Conservation (phyloP, 768 basidiomycete genomes). For the Kwoniella europaea region DNA sequence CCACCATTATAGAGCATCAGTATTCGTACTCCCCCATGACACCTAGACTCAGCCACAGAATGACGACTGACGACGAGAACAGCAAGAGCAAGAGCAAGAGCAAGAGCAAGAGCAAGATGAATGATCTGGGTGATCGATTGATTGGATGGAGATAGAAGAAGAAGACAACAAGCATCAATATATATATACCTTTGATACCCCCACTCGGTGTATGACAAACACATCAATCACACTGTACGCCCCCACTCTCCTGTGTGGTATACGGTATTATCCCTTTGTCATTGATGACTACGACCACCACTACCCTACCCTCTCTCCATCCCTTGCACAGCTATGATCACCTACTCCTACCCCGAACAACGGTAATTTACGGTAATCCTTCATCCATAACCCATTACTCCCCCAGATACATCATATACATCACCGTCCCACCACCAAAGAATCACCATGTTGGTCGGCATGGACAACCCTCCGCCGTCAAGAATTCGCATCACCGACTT, state of each 20-base stretch:
- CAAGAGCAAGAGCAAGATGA: no score
- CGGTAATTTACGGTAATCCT: background rate
- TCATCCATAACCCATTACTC: background rate
- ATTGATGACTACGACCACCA: background rate
- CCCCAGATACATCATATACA: background rate
- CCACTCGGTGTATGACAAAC: background rate
- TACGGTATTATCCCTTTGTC: background rate
- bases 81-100: no score
- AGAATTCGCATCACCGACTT: slow-evolving; percentile 21
- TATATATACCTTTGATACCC: background rate
- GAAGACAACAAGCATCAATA: no score
- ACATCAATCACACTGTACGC: background rate
- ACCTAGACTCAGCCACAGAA: no score
- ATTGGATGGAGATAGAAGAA: no score
- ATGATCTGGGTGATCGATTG: no score
- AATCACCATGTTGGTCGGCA: slow-evolving; percentile 4
- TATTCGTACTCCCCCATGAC: no score
- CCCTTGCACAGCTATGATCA: background rate
- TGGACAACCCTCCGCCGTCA: background rate
- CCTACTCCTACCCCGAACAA: background rate
- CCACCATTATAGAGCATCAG: no score
- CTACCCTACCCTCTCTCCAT: no score
- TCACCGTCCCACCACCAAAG: background rate
- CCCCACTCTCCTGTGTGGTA: background rate
- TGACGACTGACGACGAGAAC: no score